Conservation (phyloP, 2,329 filamentous ascomycete species). For the Penicillium digitatum region DNA sequence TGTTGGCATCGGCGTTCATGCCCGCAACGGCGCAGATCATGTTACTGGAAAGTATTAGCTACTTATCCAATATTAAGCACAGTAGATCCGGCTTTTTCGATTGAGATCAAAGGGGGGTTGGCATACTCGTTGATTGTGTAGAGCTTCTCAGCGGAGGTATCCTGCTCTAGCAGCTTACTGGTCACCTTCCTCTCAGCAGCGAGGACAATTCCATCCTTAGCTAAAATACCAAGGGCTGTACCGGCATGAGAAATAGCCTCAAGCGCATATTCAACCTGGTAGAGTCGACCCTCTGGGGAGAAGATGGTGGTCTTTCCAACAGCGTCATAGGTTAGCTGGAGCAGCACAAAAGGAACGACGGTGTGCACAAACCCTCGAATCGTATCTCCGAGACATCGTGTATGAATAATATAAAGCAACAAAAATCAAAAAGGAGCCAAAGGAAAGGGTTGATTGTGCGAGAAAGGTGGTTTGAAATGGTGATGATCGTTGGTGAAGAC, state of each 20-base stretch:
- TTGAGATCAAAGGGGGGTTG: neutral
- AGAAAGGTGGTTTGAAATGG: slow-evolving; percentile 21
- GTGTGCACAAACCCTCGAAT: slow-evolving; percentile 72
- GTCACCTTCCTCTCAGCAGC: slow-evolving; percentile 98
- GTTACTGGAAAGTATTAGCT: slow-evolving; percentile 60
- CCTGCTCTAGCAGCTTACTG: slow-evolving; percentile 97
- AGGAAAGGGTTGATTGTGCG: slow-evolving; percentile 15
- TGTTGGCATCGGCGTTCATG: slow-evolving; percentile 99
- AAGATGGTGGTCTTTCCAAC: slow-evolving; percentile 88
- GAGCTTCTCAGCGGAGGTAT: slow-evolving; percentile 99
- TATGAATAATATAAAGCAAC: slow-evolving; percentile 15
- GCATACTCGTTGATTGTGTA: slow-evolving; percentile 96
- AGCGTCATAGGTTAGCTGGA: slow-evolving; percentile 38
- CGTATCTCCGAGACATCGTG: slow-evolving; percentile 92
- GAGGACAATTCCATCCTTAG: slow-evolving; percentile 96
- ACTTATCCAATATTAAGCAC: neutral
- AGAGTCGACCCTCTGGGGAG: slow-evolving; percentile 95
- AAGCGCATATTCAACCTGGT: slow-evolving; percentile 98
- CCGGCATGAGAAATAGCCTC: slow-evolving; percentile 98
- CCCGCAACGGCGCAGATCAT: slow-evolving; percentile 99
- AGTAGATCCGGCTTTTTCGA: neutral
- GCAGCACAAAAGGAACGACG: slow-evolving; percentile 24
- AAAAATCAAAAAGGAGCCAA: slow-evolving; percentile 10
- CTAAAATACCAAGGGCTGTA: slow-evolving; percentile 92
- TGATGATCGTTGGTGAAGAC: slow-evolving; percentile 23